A percentile compares a stretch with the other conserved stretches of the same genome.
These are phyloP conservation scores for Phytophthora quininea DNA, from an alignment of 352 stramenopile genomes.

Conservation along the genomic window DNA sequence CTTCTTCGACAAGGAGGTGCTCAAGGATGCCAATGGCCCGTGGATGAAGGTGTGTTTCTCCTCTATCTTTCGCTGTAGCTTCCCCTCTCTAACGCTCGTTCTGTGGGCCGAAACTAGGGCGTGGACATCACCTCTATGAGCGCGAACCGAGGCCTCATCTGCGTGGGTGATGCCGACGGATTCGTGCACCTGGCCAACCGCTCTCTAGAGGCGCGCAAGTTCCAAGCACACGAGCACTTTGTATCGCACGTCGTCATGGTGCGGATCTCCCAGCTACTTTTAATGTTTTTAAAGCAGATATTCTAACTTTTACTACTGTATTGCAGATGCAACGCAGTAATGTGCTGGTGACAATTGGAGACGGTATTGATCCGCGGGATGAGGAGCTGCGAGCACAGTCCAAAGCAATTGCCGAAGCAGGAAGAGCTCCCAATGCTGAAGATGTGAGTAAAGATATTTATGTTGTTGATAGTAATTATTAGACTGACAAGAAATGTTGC, in stretches of 20 bases:
- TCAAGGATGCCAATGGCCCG: slow-evolving; percentile 80
- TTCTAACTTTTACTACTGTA: not conserved
- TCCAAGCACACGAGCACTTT: slow-evolving; percentile 86
- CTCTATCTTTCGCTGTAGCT: slow-evolving; percentile 4
- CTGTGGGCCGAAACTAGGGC: slow-evolving; percentile 41
- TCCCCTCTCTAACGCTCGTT: slow-evolving; percentile 13
- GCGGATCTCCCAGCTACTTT: not conserved
- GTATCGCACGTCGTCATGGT: slow-evolving; percentile 91
- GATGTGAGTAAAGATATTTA: slow-evolving; percentile 41
- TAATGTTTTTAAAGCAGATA: not conserved
- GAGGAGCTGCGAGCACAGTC: slow-evolving; percentile 80
- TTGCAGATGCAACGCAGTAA: slow-evolving; percentile 89
- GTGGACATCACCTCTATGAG: slow-evolving; percentile 89
- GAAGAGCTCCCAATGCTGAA: slow-evolving; percentile 58
- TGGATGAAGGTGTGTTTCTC: slow-evolving; percentile 78
- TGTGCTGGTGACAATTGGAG: slow-evolving; percentile 84
- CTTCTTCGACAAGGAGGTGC: slow-evolving; percentile 90
- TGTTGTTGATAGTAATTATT: not conserved
- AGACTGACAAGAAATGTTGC: slow-evolving; percentile 3
- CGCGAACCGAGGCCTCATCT: slow-evolving; percentile 86
- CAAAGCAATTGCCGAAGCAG: slow-evolving; percentile 78
- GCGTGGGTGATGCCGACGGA: slow-evolving; percentile 81
- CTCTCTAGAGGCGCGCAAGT: slow-evolving; percentile 82
- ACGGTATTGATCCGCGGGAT: slow-evolving; percentile 84
- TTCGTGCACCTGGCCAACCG: slow-evolving; percentile 87